Evolutionary conservation across 441 rosid genomes (phyloP), one percentile per base, ranked within the genome.

Genomic region (Manihot esculenta): DNA sequence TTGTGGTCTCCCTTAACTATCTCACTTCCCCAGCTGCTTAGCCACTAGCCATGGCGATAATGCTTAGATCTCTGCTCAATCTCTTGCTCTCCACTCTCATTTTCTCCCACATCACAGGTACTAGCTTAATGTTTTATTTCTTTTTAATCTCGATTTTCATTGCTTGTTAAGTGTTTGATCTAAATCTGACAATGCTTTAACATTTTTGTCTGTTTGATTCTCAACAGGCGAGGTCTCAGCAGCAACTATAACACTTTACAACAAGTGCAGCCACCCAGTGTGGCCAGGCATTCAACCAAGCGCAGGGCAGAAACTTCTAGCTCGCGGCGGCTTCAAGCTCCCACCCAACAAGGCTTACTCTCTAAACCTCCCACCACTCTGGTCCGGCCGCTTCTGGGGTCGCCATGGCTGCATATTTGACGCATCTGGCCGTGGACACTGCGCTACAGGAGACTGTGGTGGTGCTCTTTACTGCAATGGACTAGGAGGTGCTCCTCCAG

Each of bases 381-480:
- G 97, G 99, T 90, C 97, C 0, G 97, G 99, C 64, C 97, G 99
- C 12, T 86, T 94, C 81, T 92, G 97, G 97, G 99, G 97, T 42
- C 90, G 97, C 47, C 97, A 92, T 60, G 95, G 94, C 65, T 94
- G 99, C 80, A 63, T 84, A 61, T 94, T 94, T 49, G 96, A 90
- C 75, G 69, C 71, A 21, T 62, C 87, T 0, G 97, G 97, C 18
- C 87, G 84, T 5, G 97, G 99, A 44, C 83, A 78, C 15, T 94
- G 99, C 48, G 86, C 97, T 33, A 94, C 97, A 0, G 97, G 99
- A 0, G 99, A 94, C 72, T 94, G 97, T 63, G 95, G 95, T 1
- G 97, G 97, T 11, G 78, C 93, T 20, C 84, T 92, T 21, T 78
- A 72, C 76, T 94, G 99, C 82, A 92, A 89, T 66, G 97, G 97